These are phyloP conservation scores for Jamesozyma lodderae DNA, from an alignment of 805 yeast genomes.

Conservation along the genomic window DNA sequence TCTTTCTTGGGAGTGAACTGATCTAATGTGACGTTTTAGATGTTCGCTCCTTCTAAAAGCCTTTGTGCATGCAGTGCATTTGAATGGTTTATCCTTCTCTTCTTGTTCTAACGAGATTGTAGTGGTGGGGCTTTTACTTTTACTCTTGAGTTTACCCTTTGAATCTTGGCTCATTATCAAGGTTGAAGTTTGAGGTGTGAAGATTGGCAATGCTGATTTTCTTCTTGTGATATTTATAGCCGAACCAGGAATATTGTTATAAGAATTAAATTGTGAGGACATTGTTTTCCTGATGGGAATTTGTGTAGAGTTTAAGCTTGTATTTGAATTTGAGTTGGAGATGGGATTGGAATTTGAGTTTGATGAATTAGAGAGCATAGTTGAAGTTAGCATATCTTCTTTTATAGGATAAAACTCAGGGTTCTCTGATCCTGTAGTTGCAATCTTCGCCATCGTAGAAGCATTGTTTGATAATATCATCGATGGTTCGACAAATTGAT, in stretches of 20 bases:
- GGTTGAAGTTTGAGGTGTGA: too few species aligned
- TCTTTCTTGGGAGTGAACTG: conserved; percentile 52
- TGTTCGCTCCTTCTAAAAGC: conserved; percentile 57
- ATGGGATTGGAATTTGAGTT: too few species aligned
- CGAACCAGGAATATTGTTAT: too few species aligned
- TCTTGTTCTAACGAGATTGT: conserved; percentile 5
- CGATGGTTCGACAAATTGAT: conserved; percentile 16
- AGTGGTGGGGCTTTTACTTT: background rate
- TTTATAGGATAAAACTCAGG: background rate
- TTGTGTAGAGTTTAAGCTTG: too few species aligned
- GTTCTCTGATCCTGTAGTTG: conserved; percentile 11
- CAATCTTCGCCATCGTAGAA: conserved; percentile 12
- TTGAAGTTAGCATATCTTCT: background rate
- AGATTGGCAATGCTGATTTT: background rate
- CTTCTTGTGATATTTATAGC: background rate
- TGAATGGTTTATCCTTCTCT: conserved; percentile 31
- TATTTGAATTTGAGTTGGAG: too few species aligned
- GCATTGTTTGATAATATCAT: conserved; percentile 15
- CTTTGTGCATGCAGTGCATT: conserved; percentile 33
- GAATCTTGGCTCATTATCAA: too few species aligned
- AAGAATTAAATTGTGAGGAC: too few species aligned
- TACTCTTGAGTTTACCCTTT: background rate
- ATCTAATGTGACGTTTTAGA: conserved; percentile 55
- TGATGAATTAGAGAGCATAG: background rate
- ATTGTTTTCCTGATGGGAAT: too few species aligned